These are phyloP conservation scores for Beta lomatogona DNA, from an alignment of 179 eudicot genomes.

Conservation along the genomic window DNA sequence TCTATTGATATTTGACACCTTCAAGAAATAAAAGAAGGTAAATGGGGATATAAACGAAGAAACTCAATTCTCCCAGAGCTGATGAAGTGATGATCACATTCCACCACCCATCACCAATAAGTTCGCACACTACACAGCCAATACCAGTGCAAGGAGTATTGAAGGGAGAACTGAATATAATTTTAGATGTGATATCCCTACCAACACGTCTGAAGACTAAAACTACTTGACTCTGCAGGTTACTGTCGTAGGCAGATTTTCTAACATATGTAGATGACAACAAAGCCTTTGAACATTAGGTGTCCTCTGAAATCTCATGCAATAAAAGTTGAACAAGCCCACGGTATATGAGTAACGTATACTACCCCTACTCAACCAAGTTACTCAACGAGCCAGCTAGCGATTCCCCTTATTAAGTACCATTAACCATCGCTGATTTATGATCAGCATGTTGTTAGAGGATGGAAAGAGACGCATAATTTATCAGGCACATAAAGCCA, in stretches of 20 bases:
- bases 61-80: neutral
- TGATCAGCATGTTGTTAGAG: neutral
- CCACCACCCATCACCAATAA: neutral
- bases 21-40: neutral
- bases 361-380: neutral
- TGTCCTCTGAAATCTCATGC: neutral
- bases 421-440: neutral
- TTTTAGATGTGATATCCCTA: neutral
- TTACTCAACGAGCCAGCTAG: neutral
- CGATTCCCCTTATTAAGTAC: neutral
- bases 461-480: neutral
- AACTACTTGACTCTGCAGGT: neutral
- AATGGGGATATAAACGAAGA: neutral
- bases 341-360: neutral
- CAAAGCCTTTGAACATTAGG: neutral
- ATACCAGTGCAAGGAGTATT: neutral
- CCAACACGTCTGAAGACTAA: neutral
- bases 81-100: neutral
- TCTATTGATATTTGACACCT: neutral
- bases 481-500: constrained; percentile 5
- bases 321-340: neutral
- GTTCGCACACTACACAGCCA: neutral
- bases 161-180: neutral
- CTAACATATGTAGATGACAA: neutral
- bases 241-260: neutral